Base-by-base conservation (phyloP, 2,329 filamentous ascomycete genomes). In the Periconia sp. region DNA sequence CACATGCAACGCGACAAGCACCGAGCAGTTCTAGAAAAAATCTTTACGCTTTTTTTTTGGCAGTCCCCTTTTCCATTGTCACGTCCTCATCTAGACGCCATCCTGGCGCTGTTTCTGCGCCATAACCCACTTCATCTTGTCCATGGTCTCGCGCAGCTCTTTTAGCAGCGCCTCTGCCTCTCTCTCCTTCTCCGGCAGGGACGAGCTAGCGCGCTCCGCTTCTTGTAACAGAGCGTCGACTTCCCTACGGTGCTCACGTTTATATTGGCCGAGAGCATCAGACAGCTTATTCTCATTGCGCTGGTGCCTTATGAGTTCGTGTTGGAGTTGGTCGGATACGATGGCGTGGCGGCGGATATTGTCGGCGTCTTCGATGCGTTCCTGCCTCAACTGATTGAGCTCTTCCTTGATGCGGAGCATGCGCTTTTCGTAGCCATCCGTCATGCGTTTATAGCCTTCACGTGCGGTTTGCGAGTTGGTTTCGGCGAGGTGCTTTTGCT, bases 241-340 rank as follows among this genome's bases (percentile, higher is more conserved):
- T 41, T 79, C 77, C n/a, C 81, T 76, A 55, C 88, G 85, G 64
- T 90, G 86, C 60, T 83, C 79, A 52, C 73, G 69, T 70, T 87
- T 88, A 74, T 91, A 90, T 45, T 77, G 77, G 46, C 85, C 82
- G 73, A 89, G 89, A 58, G 83, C 76, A 45, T 74, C 74, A 15
- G 75, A 73, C 54, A 91, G 85, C 15, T 82, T 82, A 27, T 83
- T 81, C 64, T 90, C 89, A 63, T 88, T 82, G 46, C 81, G 79
- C 53, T 76, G 74, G 20, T 87, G 75, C 54, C 84, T 79, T 52
- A 83, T 82, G 54, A 89, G 81, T 62, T 90, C 89, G 64, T 82
- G 81, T 59, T 89, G 83, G 68, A 91, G 85, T 72, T 92, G 88
- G 59, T 91, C 87, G 68, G 85, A 87, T 31, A 92, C 79, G 54